A percentile compares a stretch with the other conserved stretches of the same genome.
Evolutionary conservation across 805 yeast genomes (phyloP).

Genomic region (Candida chauliodis): DNA sequence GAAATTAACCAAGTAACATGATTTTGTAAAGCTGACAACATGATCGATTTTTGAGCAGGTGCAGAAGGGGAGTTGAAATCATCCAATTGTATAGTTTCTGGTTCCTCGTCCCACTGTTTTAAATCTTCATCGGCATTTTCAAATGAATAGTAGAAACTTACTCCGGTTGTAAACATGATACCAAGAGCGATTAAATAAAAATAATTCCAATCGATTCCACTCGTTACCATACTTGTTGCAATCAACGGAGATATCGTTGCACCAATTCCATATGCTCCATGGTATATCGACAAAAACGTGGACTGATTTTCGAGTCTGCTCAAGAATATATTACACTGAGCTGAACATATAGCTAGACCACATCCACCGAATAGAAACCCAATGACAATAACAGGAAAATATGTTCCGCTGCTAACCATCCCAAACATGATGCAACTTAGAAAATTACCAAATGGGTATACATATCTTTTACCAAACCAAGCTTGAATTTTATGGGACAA

Average conservation of each 20-base stretch:
- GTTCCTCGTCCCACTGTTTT: slow-evolving; percentile 26
- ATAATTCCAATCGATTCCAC: slow-evolving; percentile 51
- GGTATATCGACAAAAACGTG: slow-evolving; percentile 56
- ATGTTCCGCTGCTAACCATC: slow-evolving; percentile 45
- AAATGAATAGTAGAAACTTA: slow-evolving; percentile 42
- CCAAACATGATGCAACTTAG: slow-evolving; percentile 40
- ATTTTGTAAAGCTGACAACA: slow-evolving; percentile 38
- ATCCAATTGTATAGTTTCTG: background rate
- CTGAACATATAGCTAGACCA: slow-evolving; percentile 47
- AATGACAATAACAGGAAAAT: slow-evolving; percentile 45
- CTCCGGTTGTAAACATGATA: slow-evolving; percentile 28
- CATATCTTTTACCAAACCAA: slow-evolving; percentile 37
- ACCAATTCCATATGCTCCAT: slow-evolving; percentile 71
- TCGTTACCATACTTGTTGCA: slow-evolving; percentile 51
- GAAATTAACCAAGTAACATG: slow-evolving; percentile 47
- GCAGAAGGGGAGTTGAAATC: background rate
- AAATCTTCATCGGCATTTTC: slow-evolving; percentile 46
- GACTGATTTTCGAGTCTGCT: slow-evolving; percentile 51
- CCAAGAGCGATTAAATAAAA: slow-evolving; percentile 50
- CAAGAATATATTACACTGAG: slow-evolving; percentile 52
- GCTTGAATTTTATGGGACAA: slow-evolving; percentile 43
- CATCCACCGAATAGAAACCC: slow-evolving; percentile 58
- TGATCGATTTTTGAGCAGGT: slow-evolving; percentile 13
- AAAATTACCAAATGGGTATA: slow-evolving; percentile 35
- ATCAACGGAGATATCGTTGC: slow-evolving; percentile 68